Percentiles rank a stretch among this genome's conserved stretches.
Evolutionary conservation across 2,329 filamentous ascomycete species (phyloP).

Genomic region (Penicillium sp.): DNA sequence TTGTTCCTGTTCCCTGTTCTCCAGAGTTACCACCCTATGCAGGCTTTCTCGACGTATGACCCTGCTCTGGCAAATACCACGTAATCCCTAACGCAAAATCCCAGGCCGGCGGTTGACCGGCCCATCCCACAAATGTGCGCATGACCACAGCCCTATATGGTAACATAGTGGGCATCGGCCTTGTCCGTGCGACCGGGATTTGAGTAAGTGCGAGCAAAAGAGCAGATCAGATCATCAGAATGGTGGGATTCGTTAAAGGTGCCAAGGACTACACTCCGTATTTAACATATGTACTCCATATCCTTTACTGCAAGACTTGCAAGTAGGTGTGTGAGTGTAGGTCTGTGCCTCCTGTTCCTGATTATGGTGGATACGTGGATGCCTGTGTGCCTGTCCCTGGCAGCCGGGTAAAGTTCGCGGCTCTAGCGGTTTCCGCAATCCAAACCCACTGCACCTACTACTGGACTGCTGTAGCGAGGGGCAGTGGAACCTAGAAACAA

Average conservation of each 20-base stretch:
- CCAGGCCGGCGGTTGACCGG: not conserved
- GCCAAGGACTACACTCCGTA: not conserved
- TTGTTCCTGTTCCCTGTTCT: not conserved
- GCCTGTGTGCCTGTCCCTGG: constrained; percentile 14
- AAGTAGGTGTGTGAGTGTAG: too few species aligned
- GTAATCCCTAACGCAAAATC: not conserved
- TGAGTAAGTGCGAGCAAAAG: not conserved
- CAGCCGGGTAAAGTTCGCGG: constrained; percentile 18
- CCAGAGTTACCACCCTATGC: not conserved
- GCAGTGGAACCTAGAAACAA: constrained; percentile 9
- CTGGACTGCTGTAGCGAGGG: not conserved
- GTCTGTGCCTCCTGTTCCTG: constrained; percentile 3
- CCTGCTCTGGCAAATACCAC: not conserved
- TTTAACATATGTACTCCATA: not conserved
- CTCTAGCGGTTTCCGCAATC: constrained; percentile 15
- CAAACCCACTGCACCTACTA: not conserved
- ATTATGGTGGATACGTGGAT: not conserved
- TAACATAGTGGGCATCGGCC: constrained; percentile 6
- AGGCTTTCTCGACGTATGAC: not conserved
- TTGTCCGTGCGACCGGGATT: constrained; percentile 18
- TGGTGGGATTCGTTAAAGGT: not conserved
- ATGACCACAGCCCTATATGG: constrained; percentile 21
- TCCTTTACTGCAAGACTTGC: too few species aligned
- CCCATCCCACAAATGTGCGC: constrained; percentile 1
- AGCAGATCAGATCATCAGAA: not conserved